These are phyloP conservation scores for Lentinula boryana DNA, from an alignment of 768 basidiomycete genomes.

Conservation along the genomic window DNA sequence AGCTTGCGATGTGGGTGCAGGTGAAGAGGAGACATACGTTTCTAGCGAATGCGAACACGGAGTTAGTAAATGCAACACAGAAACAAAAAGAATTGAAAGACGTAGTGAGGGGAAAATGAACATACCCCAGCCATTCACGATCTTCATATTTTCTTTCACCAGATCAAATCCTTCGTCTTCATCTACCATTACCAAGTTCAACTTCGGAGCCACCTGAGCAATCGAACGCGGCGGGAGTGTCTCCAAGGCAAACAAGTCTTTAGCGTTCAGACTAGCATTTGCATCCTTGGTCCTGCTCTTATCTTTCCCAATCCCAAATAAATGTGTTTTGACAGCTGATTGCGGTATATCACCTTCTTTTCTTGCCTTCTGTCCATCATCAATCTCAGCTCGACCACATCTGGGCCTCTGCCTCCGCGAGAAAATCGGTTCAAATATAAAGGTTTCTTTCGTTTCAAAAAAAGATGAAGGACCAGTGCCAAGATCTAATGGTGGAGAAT, in stretches of 20 bases:
- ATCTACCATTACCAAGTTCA: conserved; percentile 9
- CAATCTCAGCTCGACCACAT: not conserved
- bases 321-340: not conserved
- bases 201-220: not conserved
- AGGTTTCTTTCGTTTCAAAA: not conserved
- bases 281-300: not conserved
- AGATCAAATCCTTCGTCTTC: conserved; percentile 37
- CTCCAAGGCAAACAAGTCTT: not conserved
- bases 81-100: not conserved
- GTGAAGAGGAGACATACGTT: conserved; percentile 31
- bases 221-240: not conserved
- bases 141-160: conserved; percentile 43
- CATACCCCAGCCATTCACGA: conserved; percentile 65
- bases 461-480: not conserved
- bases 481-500: not conserved
- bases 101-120: conserved; percentile 10
- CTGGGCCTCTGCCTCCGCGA: conserved; percentile 20
- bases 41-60: conserved; percentile 10
- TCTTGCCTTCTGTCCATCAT: not conserved
- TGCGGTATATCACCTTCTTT: not conserved
- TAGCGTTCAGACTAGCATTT: not conserved
- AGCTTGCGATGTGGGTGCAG: conserved; percentile 16
- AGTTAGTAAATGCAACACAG: not conserved
- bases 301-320: not conserved
- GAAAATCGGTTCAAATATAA: conserved; percentile 31